Evolutionary conservation across 2,329 filamentous ascomycete species (phyloP), one percentile per base, ranked within the genome.

Genomic region (Rachicladosporium sp.): DNA sequence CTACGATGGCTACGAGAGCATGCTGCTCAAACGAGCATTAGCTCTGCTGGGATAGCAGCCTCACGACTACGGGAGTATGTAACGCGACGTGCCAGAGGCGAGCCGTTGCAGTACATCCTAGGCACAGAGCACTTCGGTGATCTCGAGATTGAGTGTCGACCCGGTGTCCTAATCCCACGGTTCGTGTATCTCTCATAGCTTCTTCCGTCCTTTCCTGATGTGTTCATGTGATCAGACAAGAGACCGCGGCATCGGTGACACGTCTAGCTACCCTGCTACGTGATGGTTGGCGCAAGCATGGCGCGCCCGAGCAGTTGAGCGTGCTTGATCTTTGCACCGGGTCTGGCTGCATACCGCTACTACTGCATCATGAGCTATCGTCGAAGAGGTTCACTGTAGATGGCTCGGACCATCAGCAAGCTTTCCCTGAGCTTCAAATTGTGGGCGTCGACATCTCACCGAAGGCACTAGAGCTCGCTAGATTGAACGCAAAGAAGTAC

Each of bases 311-410:
- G 7, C 45, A 53, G 10, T 50, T 93, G 9, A 71, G 69, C 9
- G 66, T 96, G 31, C 60, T 95, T 6, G 91, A 98, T 59, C 68
- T 95, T 23, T 96, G 91, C 60, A 88, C 86, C 0, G 91, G 91
- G 7, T 85, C 83, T 4, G 91, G 91, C 4, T 95, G 89, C 62
- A 93, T 96, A 46, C 74, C 86, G 0, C 71, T 96, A 6, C 72
- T 85, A 2, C 68, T 94, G 5, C 75, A 82, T 45, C 67, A 78
- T 29, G 68, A 79, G 7, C 70, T 86, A 42, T 55, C 51, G 49
- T 56, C 3, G 51, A 38, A 13, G 50, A 57, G 1, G 35, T n/a
- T n/a, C 47, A 0, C 49, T 84, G 6, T n/a, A 2, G 15, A 19
- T 19, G 15, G 15, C 15, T 5, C 5, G 15, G 5, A 5, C 15